Evolutionary conservation across 148 eudicot genomes (phyloP).

Genomic region (Rhododendron ferrugineum): DNA sequence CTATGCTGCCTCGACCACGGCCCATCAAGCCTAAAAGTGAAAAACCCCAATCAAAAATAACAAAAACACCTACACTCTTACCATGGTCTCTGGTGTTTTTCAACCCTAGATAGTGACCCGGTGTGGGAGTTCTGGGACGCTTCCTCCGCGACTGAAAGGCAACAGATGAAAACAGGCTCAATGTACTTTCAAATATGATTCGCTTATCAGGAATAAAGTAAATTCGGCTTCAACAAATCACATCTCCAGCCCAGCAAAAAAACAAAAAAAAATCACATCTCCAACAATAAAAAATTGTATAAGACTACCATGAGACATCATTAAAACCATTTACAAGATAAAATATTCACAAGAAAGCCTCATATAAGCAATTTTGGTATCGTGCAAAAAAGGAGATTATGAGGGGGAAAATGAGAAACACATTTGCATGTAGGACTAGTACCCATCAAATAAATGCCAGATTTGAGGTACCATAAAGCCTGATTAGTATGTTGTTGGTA

Average conservation of each 20-base stretch:
- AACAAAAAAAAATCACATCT: background rate
- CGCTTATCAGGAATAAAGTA: background rate
- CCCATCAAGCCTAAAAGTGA: background rate
- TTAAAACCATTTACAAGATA: background rate
- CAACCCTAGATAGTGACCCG: too few species aligned
- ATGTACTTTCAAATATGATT: background rate
- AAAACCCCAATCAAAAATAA: background rate
- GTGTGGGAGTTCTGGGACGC: too few species aligned
- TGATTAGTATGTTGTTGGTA: too few species aligned
- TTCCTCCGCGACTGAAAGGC: too few species aligned
- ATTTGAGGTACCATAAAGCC: too few species aligned
- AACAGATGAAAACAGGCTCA: slow-evolving; percentile 4
- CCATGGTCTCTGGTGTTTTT: too few species aligned
- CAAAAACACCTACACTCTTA: background rate
- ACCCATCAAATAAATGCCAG: too few species aligned
- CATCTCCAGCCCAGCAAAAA: too few species aligned
- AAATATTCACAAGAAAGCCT: background rate
- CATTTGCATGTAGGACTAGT: too few species aligned
- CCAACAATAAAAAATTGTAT: background rate
- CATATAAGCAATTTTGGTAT: slow-evolving; percentile 2
- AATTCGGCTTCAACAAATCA: background rate
- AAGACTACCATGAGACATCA: background rate
- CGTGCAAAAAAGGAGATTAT: background rate
- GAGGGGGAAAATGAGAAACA: background rate
- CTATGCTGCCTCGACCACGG: background rate